A percentile compares a stretch with the other conserved stretches of the same genome.
These are phyloP conservation scores for Lodderomyces jiufengensis DNA, from an alignment of 1,139 yeast genomes.

Conservation along the genomic window DNA sequence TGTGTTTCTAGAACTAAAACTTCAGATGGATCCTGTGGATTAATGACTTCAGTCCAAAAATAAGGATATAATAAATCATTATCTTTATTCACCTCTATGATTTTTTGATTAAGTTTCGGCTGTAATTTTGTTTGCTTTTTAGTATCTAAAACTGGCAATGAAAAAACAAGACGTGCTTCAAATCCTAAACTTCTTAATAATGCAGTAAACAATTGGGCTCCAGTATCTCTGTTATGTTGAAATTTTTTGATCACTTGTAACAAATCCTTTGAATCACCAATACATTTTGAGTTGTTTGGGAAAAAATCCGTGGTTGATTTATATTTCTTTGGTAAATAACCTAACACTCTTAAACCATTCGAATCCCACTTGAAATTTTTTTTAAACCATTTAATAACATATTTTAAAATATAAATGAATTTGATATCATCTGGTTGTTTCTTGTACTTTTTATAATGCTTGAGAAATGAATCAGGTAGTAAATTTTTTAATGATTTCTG, in stretches of 20 bases:
- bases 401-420: constrained; percentile 31
- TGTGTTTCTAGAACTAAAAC: constrained; percentile 29
- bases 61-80: constrained; percentile 37
- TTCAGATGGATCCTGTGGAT: constrained; percentile 28
- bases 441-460: constrained; percentile 19
- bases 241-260: constrained; percentile 22
- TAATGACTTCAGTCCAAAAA: constrained; percentile 39
- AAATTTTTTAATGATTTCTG: constrained; percentile 23
- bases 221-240: constrained; percentile 36
- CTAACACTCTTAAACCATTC: constrained; percentile 35
- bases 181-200: constrained; percentile 31
- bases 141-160: constrained; percentile 29
- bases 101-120: constrained; percentile 23
- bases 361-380: constrained; percentile 30
- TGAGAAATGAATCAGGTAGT: constrained; percentile 22
- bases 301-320: constrained; percentile 10
- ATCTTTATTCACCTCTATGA: constrained; percentile 26
- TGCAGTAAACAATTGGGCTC: constrained; percentile 35
- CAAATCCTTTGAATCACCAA: constrained; percentile 14
- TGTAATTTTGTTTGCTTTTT: constrained; percentile 17
- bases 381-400: constrained; percentile 38
- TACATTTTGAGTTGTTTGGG: constrained; percentile 20
- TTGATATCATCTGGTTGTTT: constrained; percentile 19
- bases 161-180: constrained; percentile 31
- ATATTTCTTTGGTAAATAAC: constrained; percentile 22